phyloP scores from a whole-genome alignment of 2,329 filamentous ascomycete genomes.

The Colletotrichum echinochloae region DNA sequence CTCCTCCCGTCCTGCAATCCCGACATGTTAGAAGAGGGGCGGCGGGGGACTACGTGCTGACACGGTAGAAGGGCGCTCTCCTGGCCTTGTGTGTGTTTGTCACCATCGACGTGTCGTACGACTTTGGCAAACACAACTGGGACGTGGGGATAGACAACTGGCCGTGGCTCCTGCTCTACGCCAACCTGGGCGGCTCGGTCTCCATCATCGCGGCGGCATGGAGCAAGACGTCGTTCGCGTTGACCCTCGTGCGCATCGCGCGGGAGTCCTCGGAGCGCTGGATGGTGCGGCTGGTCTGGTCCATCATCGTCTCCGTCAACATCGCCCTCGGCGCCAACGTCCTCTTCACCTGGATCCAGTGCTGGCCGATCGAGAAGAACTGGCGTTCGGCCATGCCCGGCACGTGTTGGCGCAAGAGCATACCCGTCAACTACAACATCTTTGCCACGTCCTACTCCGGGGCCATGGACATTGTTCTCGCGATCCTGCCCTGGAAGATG shows the following conservation, averaged over 20 bases:
- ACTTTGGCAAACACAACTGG: conserved; percentile 40
- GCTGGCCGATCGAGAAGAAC: conserved; percentile 45
- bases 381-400: conserved; percentile 43
- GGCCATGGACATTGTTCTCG: conserved; percentile 54
- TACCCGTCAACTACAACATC: conserved; percentile 49
- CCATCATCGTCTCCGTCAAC: conserved; percentile 45
- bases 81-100: conserved; percentile 31
- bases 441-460: conserved; percentile 50
- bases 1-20: no score
- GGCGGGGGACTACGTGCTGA: neutral
- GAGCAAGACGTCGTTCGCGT: conserved; percentile 48
- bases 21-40: no score
- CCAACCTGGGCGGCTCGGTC: conserved; percentile 40
- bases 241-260: conserved; percentile 47
- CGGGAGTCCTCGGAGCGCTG: conserved; percentile 40
- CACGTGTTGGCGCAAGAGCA: conserved; percentile 45
- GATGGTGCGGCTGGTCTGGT: conserved; percentile 46
- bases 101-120: conserved; percentile 33
- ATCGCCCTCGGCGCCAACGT: conserved; percentile 42
- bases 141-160: conserved; percentile 33
- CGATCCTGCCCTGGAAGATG: conserved; percentile 55
- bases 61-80: conserved; percentile 16
- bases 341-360: conserved; percentile 46
- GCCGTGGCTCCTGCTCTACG: conserved; percentile 38
- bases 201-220: conserved; percentile 44